These are phyloP conservation scores for Fusarium sp. DNA, from an alignment of 2,329 filamentous ascomycete genomes.

Conservation along the genomic window DNA sequence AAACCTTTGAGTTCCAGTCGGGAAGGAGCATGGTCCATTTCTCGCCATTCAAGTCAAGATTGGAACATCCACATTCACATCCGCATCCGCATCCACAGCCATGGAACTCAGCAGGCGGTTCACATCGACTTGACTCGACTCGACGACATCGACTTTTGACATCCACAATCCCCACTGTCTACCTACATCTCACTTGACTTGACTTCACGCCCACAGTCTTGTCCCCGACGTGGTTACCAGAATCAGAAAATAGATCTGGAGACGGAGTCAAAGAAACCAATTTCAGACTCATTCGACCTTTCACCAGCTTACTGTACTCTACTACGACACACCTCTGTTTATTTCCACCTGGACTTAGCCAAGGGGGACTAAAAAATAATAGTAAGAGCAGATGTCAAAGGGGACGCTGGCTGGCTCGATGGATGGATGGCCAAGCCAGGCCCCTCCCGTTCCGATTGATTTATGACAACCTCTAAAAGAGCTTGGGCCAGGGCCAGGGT, in stretches of 20 bases:
- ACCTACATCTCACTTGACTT: background rate
- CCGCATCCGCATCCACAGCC: conserved; percentile 18
- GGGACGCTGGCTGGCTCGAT: background rate
- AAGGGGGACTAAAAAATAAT: conserved; percentile 1
- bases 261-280: background rate
- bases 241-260: background rate
- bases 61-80: background rate
- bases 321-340: background rate
- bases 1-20: conserved; percentile 40
- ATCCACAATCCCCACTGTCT: conserved; percentile 5
- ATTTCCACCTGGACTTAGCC: background rate
- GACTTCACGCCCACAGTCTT: conserved; percentile 1
- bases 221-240: background rate
- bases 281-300: background rate
- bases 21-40: conserved; percentile 42
- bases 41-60: conserved; percentile 20
- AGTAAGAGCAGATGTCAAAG: conserved; percentile 1
- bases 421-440: conserved; percentile 12
- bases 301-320: background rate
- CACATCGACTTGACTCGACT: background rate
- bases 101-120: background rate
- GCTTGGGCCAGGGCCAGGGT: conserved; percentile 33
- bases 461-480: conserved; percentile 41
- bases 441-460: conserved; percentile 40
- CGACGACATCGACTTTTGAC: conserved; percentile 16